Percentiles rank a stretch among this genome's conserved stretches.
phyloP scores from a whole-genome alignment of 2,329 filamentous ascomycete species.

The Scedosporium dehoogii region DNA sequence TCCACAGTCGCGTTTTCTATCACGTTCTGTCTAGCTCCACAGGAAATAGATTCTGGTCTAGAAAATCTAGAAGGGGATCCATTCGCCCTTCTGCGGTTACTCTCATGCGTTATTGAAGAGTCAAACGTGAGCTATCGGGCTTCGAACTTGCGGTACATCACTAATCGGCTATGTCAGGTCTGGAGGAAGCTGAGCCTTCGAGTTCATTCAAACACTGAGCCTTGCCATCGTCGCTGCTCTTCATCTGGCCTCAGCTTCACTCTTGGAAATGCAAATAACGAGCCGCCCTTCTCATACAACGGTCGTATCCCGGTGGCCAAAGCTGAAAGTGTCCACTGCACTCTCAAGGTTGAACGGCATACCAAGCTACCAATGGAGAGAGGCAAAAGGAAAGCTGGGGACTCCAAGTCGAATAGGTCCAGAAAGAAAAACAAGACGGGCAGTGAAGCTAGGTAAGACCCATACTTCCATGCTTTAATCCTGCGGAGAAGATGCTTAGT shows the following conservation, averaged over 20 bases:
- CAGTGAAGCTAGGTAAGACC: neutral
- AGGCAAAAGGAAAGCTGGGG: neutral
- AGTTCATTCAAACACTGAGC: neutral
- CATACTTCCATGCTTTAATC: neutral
- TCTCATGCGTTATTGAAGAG: neutral
- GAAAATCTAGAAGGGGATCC: neutral
- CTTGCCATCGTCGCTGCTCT: neutral
- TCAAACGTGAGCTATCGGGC: neutral
- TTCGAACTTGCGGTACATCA: too few relatives aligned
- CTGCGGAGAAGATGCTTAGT: neutral
- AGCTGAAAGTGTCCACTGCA: neutral
- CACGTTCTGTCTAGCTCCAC: neutral
- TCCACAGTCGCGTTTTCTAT: neutral
- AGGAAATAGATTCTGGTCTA: neutral
- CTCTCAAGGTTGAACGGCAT: neutral
- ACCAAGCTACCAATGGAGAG: neutral
- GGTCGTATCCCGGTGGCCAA: neutral
- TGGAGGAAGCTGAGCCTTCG: neutral
- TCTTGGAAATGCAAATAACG: neutral
- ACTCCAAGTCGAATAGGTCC: neutral
- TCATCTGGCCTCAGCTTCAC: neutral
- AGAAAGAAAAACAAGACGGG: neutral
- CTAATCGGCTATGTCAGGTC: neutral
- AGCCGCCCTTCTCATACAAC: neutral
- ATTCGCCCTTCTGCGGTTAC: neutral